phyloP scores from a whole-genome alignment of 2,329 filamentous ascomycete genomes.

The Fusarium pseudograminearum region DNA sequence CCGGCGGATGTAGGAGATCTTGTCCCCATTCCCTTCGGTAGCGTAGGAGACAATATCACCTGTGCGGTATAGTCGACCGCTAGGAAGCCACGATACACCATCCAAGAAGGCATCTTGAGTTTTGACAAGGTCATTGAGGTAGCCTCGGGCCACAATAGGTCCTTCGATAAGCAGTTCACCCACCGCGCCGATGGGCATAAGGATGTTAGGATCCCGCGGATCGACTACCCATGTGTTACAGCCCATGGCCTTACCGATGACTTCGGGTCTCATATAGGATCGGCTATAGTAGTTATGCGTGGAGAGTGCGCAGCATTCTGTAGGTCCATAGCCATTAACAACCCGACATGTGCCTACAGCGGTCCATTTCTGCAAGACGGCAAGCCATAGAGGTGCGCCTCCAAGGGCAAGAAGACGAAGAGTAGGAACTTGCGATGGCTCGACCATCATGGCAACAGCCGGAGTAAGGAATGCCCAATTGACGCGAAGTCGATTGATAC shows the following conservation, averaged over 20 bases:
- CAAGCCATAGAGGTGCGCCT: neutral
- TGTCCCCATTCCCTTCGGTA: neutral
- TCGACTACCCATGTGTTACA: neutral
- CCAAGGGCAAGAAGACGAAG: neutral
- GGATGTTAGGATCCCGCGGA: neutral
- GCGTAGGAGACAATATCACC: neutral
- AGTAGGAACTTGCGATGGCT: neutral
- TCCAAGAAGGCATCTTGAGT: neutral
- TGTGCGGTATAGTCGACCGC: neutral
- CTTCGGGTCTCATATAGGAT: neutral
- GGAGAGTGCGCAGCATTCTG: neutral
- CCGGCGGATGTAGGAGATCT: neutral
- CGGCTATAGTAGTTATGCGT: neutral
- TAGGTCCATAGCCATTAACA: neutral
- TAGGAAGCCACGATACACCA: neutral
- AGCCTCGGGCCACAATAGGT: neutral
- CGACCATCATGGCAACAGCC: neutral
- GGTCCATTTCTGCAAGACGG: neutral
- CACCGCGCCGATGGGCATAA: neutral
- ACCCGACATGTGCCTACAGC: neutral
- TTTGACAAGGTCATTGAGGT: neutral
- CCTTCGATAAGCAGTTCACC: neutral
- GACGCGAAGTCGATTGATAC: neutral
- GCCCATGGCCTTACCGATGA: neutral
- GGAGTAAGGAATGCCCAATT: neutral